A percentile compares a stretch with the other conserved stretches of the same genome.
phyloP scores from a whole-genome alignment of 352 stramenopile genomes.

The Globisporangium viniferum region DNA sequence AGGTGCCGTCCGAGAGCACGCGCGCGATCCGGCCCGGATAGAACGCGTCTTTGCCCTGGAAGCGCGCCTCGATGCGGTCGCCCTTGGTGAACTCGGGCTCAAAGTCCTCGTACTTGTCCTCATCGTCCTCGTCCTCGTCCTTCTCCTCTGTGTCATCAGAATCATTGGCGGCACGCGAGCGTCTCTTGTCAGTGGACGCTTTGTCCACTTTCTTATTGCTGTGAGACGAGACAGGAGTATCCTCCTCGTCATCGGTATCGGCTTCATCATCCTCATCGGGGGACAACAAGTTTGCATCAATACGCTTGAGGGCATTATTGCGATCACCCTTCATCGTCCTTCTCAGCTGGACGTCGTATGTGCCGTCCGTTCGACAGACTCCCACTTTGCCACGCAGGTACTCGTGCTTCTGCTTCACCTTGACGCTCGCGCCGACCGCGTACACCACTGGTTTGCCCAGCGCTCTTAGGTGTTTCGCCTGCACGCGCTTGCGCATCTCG shows the following conservation, averaged over 20 bases:
- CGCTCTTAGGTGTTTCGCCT: slow-evolving; percentile 19
- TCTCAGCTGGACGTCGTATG: slow-evolving; percentile 48
- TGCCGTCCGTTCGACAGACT: slow-evolving; percentile 40
- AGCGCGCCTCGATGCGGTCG: slow-evolving; percentile 61
- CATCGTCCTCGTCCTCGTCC: slow-evolving; percentile 18
- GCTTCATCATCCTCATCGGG: slow-evolving; percentile 36
- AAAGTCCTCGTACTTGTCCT: slow-evolving; percentile 30
- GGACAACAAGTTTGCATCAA: slow-evolving; percentile 43
- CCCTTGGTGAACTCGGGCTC: slow-evolving; percentile 52
- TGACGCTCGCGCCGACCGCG: slow-evolving; percentile 36
- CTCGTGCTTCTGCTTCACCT: slow-evolving; percentile 48
- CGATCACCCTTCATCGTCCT: slow-evolving; percentile 6
- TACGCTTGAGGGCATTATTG: slow-evolving; percentile 26
- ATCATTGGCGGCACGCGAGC: slow-evolving; percentile 1
- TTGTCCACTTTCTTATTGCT: neutral
- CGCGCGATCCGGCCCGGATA: slow-evolving; percentile 50
- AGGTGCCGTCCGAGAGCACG: slow-evolving; percentile 48
- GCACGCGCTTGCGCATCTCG: slow-evolving; percentile 41
- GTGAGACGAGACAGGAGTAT: neutral
- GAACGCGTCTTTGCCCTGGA: slow-evolving; percentile 44
- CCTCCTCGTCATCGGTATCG: slow-evolving; percentile 11
- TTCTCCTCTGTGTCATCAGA: slow-evolving; percentile 20
- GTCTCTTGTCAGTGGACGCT: slow-evolving; percentile 9
- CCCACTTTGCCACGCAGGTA: slow-evolving; percentile 48
- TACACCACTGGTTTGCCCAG: slow-evolving; percentile 34